Evolutionary conservation across 2,329 filamentous ascomycete genomes (phyloP), one percentile per base, ranked within the genome.

Genomic region (Stemphylium lycopersici): DNA sequence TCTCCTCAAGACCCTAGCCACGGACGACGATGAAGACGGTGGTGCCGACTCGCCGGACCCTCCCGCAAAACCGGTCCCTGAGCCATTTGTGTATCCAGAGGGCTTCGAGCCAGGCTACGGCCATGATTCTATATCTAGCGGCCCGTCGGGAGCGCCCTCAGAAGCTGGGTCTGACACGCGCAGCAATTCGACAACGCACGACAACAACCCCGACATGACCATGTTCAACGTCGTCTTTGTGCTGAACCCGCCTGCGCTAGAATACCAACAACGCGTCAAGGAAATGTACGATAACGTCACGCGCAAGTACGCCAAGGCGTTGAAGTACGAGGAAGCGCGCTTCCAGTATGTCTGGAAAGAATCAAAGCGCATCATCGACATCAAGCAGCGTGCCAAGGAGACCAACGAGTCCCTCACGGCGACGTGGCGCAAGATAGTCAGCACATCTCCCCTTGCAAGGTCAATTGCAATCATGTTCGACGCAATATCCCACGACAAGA

Each of bases 171-270:
- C 72, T n/a, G 74, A 76, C 32, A 64, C 70, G n/a, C 76, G 69
- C 44, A 74, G 70, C 26, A 72, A 76, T 68, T 74, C 70, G 12
- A 74, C 69, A 8, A 76, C 75, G 12, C 61, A 64, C 36, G 81
- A 88, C 57, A 81, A 86, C 68, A 66, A 56, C n/a, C 69, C 69
- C 2, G 87, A 90, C 71, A 93, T 98, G 90, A 92, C 88, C 59
- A 98, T 98, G 93, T 99, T 99, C 77, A 96, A 97, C 73, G 84
- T 97, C 10, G 92, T 98, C 20, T 98, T 98, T 73, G 90, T 96
- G 45, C 80, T 97, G 61, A 89, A 91, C 62, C 90, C 92, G 3
- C 88, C 88, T 44, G 86, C 88, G 47, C 81, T 93, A 52, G 90
- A 96, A 69, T 87, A 89, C 61, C 89, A 90, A 52, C 81, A 80